Evolutionary conservation across 306 rosid species (phyloP), one percentile per base, ranked within the genome.

Genomic region (Crotalaria pallida): DNA sequence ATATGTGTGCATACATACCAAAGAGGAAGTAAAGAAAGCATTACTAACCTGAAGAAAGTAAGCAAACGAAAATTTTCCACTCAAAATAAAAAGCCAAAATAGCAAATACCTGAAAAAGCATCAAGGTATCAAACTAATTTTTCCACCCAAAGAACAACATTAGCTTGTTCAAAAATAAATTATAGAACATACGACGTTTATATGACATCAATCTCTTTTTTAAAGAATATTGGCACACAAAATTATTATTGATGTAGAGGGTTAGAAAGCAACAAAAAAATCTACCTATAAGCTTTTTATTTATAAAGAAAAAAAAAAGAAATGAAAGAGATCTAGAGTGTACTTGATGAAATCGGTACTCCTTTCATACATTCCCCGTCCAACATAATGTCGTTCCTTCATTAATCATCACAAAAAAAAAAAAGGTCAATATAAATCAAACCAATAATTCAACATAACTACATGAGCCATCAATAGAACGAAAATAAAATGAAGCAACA

Each of bases 291-390:
- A 38, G 65, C 38, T 47, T 34, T 34, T 45, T 45, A 7, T 34
- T 1, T 1, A 34, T 5, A 36, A 38, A 10, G 6, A 36, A 17
- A 47, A 7, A 9, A 49, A 29, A 0, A 48, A 65, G 11, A 26
- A 29, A 56, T 29, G 62, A 51, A 59, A 36, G 18, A 68, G 41
- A 72, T 69, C 59, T 21, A 73, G 65, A 13, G 58, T 79, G 60
- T 93, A 93, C 98, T 85, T 90, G 69, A 93, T 79, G 84, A 93
- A 93, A 80, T 93, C 97, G 22, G 87, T 82, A 62, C 88, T 88
- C 80, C 86, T 85, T 82, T 93, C 98, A 81, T 81, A 93, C 98
- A 93, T 88, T 85, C 98, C 98, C 7, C 90, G 92, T 10, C 98
- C 98, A 66, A 90, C 96, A 78, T 90, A 93, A 79, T 93, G 81